Evolutionary conservation across 78 protist species (phyloP).

Genomic region (Planoprotostelium fungivorum): DNA sequence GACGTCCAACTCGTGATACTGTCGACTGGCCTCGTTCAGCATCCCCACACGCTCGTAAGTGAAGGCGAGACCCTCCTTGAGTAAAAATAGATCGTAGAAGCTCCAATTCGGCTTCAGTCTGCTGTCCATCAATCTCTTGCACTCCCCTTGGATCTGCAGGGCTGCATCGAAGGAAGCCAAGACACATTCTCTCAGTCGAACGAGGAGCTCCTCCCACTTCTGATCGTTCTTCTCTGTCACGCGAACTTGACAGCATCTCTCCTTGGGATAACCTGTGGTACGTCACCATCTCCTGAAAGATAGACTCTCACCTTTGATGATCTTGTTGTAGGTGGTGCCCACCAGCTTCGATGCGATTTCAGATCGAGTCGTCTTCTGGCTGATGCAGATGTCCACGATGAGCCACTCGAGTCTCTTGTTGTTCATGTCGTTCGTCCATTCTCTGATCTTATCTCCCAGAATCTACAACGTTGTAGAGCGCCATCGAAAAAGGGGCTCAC

Average conservation of each 20-base stretch:
- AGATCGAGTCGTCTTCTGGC: neutral
- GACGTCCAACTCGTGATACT: neutral
- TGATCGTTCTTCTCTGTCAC: neutral
- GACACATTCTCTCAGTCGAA: neutral
- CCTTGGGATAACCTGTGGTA: neutral
- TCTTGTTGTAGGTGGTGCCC: neutral
- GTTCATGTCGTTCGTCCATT: neutral
- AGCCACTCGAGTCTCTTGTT: neutral
- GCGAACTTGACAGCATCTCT: neutral
- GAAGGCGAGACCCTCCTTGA: neutral
- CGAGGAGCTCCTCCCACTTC: neutral
- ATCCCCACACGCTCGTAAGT: neutral
- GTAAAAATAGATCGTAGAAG: neutral
- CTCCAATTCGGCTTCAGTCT: neutral
- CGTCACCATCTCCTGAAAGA: neutral
- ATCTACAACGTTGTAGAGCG: neutral
- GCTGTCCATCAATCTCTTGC: neutral
- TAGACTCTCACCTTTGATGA: neutral
- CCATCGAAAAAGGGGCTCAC: neutral
- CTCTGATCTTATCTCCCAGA: neutral
- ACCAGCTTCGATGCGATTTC: neutral
- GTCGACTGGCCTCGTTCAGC: neutral
- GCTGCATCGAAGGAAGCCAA: neutral
- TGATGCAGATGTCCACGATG: neutral
- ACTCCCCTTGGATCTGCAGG: neutral